Percentiles rank a stretch among this genome's conserved stretches.
Evolutionary conservation across 345 rosid genomes (phyloP).

Genomic region (Carallia brachiata): DNA sequence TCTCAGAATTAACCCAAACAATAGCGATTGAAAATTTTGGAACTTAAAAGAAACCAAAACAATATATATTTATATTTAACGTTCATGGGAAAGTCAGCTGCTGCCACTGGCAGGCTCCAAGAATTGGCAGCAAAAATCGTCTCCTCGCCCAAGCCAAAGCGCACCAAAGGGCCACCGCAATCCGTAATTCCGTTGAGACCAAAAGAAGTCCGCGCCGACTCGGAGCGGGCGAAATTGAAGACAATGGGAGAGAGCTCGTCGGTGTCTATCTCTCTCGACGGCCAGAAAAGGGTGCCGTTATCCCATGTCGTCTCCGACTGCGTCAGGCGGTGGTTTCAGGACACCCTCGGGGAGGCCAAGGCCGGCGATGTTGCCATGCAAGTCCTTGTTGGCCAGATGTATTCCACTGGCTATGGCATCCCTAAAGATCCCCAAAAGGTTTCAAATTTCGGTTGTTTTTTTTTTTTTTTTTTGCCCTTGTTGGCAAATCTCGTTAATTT

Average conservation of each 20-base stretch:
- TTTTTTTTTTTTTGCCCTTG: neutral
- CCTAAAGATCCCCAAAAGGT: conserved; percentile 73
- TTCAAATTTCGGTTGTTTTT: neutral
- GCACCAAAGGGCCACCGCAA: conserved; percentile 4
- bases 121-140: conserved; percentile 45
- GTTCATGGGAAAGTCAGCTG: conserved; percentile 63
- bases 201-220: conserved; percentile 24
- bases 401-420: conserved; percentile 71
- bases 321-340: conserved; percentile 70
- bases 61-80: neutral
- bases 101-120: conserved; percentile 40
- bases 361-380: conserved; percentile 75
- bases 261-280: conserved; percentile 4
- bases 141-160: conserved; percentile 41
- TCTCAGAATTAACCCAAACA: neutral
- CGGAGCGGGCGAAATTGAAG: conserved; percentile 32
- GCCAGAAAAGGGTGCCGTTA: conserved; percentile 48
- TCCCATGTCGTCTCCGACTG: conserved; percentile 68
- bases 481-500: neutral
- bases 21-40: neutral
- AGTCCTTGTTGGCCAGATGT: conserved; percentile 86
- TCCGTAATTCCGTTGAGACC: conserved; percentile 15
- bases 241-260: conserved; percentile 32
- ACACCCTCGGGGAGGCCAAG: conserved; percentile 70
- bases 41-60: neutral